Conservation (phyloP, 2,329 filamentous ascomycete species). For the Aspergillus udagawae region DNA sequence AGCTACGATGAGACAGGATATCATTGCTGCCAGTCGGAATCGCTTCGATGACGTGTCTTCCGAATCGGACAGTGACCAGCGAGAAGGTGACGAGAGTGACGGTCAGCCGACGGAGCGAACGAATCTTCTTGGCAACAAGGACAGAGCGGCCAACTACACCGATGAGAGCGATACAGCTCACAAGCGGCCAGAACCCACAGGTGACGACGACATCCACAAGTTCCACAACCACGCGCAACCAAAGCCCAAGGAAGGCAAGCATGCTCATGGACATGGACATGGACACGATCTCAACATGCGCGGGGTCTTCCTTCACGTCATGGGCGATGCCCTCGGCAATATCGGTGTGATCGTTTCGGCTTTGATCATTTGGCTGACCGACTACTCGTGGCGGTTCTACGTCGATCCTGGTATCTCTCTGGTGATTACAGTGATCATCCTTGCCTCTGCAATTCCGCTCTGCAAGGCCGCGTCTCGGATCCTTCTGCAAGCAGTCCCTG, state of each 20-base stretch:
- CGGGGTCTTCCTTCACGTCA: constrained; percentile 64
- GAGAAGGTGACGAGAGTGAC: constrained; percentile 50
- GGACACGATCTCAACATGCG: constrained; percentile 79
- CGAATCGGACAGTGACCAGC: constrained; percentile 54
- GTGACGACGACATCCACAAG: constrained; percentile 50
- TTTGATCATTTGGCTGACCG: constrained; percentile 85
- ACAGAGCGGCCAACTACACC: constrained; percentile 33
- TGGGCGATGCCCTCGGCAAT: constrained; percentile 47
- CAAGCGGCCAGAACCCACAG: constrained; percentile 8
- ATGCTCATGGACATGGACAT: constrained; percentile 45
- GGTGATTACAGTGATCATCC: constrained; percentile 78
- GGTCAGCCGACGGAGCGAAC: constrained; percentile 45
- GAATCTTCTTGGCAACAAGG: constrained; percentile 39
- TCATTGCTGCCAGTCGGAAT: constrained; percentile 76
- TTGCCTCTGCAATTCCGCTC: constrained; percentile 49
- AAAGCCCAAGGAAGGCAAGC: constrained; percentile 57
- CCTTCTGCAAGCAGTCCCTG: constrained; percentile 87
- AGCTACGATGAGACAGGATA: constrained; percentile 84
- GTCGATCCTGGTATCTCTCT: constrained; percentile 89
- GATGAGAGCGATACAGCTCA: constrained; percentile 20
- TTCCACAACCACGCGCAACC: constrained; percentile 76
- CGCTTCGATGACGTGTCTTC: constrained; percentile 54
- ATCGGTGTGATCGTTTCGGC: constrained; percentile 57
- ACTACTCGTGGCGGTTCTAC: constrained; percentile 77
- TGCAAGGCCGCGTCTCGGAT: constrained; percentile 63